phyloP scores from a whole-genome alignment of 371 early-diverging fungal species.

The Mortierella sp. region DNA sequence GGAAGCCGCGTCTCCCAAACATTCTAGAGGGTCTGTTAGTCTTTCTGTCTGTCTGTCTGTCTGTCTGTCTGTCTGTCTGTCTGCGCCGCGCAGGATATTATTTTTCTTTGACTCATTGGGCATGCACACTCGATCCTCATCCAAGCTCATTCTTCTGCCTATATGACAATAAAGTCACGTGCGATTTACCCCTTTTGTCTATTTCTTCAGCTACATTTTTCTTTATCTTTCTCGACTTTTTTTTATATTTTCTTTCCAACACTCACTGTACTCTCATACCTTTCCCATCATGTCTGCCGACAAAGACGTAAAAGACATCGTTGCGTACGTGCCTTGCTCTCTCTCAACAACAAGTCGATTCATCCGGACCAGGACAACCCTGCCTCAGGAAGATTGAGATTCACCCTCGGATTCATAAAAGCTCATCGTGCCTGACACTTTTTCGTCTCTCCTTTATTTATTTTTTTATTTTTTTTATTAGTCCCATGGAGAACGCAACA shows the following conservation, averaged over 20 bases:
- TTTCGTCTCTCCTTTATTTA: slow-evolving; percentile 1
- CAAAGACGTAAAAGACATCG: slow-evolving; percentile 41
- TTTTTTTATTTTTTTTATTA: slow-evolving; percentile 14
- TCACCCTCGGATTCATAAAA: background rate
- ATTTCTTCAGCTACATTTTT: background rate
- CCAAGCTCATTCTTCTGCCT: background rate
- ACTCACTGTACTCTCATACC: background rate
- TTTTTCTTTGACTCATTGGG: background rate
- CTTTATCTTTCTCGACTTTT: background rate
- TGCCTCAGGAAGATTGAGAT: slow-evolving; percentile 22
- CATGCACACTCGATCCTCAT: background rate
- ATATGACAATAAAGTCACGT: slow-evolving; percentile 15
- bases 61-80: too few species aligned
- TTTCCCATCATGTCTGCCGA: slow-evolving; percentile 44
- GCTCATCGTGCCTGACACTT: background rate
- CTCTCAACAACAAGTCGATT: background rate
- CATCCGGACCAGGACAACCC: background rate
- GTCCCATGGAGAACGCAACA: slow-evolving; percentile 45
- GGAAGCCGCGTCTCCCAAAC: slow-evolving; percentile 85
- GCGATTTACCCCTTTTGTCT: background rate
- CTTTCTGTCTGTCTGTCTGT: too few species aligned
- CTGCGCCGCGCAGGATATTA: background rate
- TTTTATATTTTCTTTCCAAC: background rate
- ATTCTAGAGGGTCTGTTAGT: slow-evolving; percentile 55
- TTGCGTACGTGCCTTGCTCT: slow-evolving; percentile 25